Evolutionary conservation across 139 green algal genomes (phyloP).

Genomic region (Edaphochlamys debaryana): DNA sequence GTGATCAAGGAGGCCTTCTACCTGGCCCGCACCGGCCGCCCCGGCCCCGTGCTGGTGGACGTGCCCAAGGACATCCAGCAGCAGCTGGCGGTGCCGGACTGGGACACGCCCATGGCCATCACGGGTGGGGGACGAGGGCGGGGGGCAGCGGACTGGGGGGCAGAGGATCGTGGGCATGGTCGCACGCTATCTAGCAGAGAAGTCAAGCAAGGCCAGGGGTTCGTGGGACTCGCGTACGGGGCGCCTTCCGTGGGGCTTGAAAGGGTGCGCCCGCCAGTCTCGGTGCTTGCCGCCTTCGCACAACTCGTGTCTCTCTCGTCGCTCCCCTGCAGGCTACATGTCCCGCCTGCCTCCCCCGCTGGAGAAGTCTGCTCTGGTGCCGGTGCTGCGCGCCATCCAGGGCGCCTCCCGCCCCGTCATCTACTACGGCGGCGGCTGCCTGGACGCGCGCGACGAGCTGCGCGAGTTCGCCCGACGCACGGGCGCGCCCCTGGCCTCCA

Average conservation of each 20-base stretch:
- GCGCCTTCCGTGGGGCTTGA: too few relatives aligned
- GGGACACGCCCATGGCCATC: slow-evolving; percentile 86
- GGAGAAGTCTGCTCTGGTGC: slow-evolving; percentile 53
- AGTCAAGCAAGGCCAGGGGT: too few relatives aligned
- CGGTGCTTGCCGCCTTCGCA: too few relatives aligned
- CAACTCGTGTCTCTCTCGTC: too few relatives aligned
- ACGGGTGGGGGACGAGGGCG: slow-evolving; percentile 11
- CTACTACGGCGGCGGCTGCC: slow-evolving; percentile 90
- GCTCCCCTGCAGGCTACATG: slow-evolving; percentile 82
- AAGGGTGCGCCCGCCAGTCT: too few relatives aligned
- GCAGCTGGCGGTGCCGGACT: slow-evolving; percentile 92
- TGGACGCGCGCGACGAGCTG: slow-evolving; percentile 79
- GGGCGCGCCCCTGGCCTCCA: slow-evolving; percentile 90
- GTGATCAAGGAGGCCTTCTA: slow-evolving; percentile 98
- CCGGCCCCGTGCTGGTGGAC: slow-evolving; percentile 96
- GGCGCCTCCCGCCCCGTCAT: slow-evolving; percentile 45
- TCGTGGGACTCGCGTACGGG: too few relatives aligned
- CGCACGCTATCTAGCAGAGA: neutral
- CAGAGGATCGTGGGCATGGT: neutral
- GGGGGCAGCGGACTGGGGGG: neutral
- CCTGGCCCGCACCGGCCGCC: slow-evolving; percentile 91
- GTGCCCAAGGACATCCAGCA: slow-evolving; percentile 99
- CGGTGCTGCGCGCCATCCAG: slow-evolving; percentile 35
- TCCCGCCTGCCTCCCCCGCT: slow-evolving; percentile 78
- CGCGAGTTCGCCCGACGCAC: slow-evolving; percentile 83